These are phyloP conservation scores for Croton laevigatus DNA, from an alignment of 441 rosid genomes.

Conservation along the genomic window DNA sequence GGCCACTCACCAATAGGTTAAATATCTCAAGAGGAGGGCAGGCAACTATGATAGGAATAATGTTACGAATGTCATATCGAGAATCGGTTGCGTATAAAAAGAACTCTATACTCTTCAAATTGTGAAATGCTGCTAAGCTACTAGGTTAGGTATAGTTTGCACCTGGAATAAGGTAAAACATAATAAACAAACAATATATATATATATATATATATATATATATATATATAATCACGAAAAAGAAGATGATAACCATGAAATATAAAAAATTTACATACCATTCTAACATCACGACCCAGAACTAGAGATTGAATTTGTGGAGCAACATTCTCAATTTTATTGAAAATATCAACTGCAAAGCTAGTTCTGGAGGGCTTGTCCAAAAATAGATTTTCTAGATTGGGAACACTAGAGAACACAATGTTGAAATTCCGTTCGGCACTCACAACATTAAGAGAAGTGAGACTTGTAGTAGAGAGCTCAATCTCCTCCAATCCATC, in stretches of 20 bases:
- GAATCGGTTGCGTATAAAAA: too few species aligned
- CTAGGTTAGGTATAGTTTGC: background rate
- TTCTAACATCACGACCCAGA: rapidly evolving
- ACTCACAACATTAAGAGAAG: background rate
- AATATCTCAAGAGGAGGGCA: background rate
- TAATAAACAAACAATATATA: too few species aligned
- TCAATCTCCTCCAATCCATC: background rate
- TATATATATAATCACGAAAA: too few species aligned
- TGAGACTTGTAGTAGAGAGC: background rate
- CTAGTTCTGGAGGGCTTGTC: background rate
- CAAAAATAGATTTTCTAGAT: background rate
- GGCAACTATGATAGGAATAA: background rate
- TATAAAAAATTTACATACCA: background rate
- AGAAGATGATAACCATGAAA: too few species aligned
- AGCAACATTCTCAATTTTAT: background rate
- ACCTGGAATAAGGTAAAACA: background rate
- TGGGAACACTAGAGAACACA: background rate
- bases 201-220: too few species aligned
- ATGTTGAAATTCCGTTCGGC: too few species aligned
- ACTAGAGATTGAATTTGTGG: background rate
- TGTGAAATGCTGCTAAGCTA: background rate
- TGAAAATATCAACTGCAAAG: background rate
- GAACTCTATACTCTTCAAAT: background rate
- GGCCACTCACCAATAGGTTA: background rate
- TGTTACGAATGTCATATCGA: too few species aligned